Evolutionary conservation across 2,329 filamentous ascomycete species (phyloP).

Genomic region (Microdochium bolleyi): DNA sequence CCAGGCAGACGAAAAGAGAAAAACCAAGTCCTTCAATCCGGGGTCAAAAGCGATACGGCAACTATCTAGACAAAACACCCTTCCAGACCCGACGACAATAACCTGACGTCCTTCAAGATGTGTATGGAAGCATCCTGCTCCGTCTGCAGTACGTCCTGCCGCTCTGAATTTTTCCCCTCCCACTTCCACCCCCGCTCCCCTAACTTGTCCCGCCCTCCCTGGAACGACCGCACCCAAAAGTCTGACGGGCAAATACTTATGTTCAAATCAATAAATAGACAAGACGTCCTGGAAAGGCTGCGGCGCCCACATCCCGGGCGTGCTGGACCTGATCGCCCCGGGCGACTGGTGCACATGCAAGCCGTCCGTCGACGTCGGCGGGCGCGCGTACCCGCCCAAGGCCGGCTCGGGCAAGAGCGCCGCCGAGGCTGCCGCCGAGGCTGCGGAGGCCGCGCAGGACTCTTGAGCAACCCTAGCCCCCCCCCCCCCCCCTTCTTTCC

Average conservation of each 20-base stretch:
- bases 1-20: too few species aligned
- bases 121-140: constrained; percentile 57
- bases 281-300: constrained; percentile 60
- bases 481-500: too few species aligned
- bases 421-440: neutral
- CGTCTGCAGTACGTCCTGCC: constrained; percentile 47
- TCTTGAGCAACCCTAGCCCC: too few species aligned
- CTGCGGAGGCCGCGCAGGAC: neutral
- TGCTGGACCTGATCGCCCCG: constrained; percentile 52
- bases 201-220: neutral
- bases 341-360: constrained; percentile 57
- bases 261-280: constrained; percentile 26
- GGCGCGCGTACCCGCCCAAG: constrained; percentile 58
- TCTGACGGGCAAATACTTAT: neutral
- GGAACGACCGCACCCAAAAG: constrained; percentile 5
- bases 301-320: constrained; percentile 50
- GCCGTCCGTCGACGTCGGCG: constrained; percentile 53
- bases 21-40: too few species aligned
- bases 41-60: neutral
- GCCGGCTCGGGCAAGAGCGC: constrained; percentile 19
- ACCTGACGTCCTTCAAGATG: constrained; percentile 33
- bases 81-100: neutral
- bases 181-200: constrained; percentile 1
- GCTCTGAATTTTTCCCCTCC: neutral
- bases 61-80: neutral